A percentile compares a stretch with the other conserved stretches of the same genome.
Evolutionary conservation across 1,139 yeast species (phyloP).

Genomic region (Suhomyces choctaworum): DNA sequence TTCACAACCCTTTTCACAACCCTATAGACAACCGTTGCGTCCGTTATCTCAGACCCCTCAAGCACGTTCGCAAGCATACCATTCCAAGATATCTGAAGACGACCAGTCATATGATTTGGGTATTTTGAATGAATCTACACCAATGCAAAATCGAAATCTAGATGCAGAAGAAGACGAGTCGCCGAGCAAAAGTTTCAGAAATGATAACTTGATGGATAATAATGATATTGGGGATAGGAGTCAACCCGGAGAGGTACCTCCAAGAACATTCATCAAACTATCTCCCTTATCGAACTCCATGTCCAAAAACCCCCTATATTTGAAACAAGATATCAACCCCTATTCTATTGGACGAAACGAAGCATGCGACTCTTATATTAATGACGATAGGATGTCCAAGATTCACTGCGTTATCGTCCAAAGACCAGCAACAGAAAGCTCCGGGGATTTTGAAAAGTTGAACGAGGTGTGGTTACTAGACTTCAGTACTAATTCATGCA

Average conservation of each 20-base stretch:
- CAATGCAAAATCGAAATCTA: not conserved
- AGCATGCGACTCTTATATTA: conserved; percentile 56
- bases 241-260: conserved; percentile 15
- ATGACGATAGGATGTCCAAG: conserved; percentile 78
- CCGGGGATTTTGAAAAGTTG: conserved; percentile 28
- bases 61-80: conserved; percentile 7
- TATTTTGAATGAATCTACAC: not conserved
- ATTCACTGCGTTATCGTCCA: conserved; percentile 73
- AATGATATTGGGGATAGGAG: not conserved
- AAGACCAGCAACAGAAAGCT: conserved; percentile 51
- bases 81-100: conserved; percentile 7
- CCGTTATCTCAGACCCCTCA: conserved; percentile 5
- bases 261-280: conserved; percentile 32
- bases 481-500: conserved; percentile 77
- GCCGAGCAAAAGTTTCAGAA: not conserved
- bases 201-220: not conserved
- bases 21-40: conserved; percentile 15
- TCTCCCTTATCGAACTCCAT: conserved; percentile 34
- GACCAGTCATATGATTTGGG: not conserved
- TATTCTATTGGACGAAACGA: conserved; percentile 67
- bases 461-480: conserved; percentile 85
- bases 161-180: not conserved
- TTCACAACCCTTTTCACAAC: conserved; percentile 24
- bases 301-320: conserved; percentile 44
- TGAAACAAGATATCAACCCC: conserved; percentile 64